Conservation (phyloP, 306 rosid genomes). For the Castanopsis chinensis region DNA sequence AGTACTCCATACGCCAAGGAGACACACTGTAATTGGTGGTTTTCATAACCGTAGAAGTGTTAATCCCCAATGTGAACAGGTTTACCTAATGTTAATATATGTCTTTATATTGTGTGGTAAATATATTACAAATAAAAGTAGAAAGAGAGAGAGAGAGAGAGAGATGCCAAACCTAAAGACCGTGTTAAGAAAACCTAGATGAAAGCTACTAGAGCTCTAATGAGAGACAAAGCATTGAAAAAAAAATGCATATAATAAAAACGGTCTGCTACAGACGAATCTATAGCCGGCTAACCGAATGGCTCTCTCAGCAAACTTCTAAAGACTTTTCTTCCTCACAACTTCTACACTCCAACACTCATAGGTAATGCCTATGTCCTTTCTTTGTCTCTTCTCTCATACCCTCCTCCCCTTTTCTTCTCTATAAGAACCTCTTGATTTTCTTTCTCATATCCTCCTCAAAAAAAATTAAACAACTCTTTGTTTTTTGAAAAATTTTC, state of each 20-base stretch:
- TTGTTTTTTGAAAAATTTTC: background rate
- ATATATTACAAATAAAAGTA: background rate
- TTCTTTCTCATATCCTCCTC: conserved; percentile 14
- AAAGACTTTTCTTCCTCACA: conserved; percentile 53
- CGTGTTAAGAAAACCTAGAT: conserved; percentile 24
- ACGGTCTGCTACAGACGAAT: conserved; percentile 19
- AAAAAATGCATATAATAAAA: conserved; percentile 1
- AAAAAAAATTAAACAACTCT: background rate
- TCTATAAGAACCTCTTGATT: conserved; percentile 27
- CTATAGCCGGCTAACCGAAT: conserved; percentile 65
- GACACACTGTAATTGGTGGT: background rate
- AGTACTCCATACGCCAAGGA: conserved; percentile 2
- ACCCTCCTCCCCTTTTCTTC: conserved; percentile 30
- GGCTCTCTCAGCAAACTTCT: conserved; percentile 39
- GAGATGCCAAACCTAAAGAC: background rate
- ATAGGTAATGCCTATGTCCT: conserved; percentile 52
- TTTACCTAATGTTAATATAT: background rate
- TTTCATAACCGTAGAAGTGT: background rate
- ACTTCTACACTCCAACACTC: conserved; percentile 30
- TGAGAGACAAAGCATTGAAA: conserved; percentile 28
- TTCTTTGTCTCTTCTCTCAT: conserved; percentile 45
- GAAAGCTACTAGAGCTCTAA: conserved; percentile 42
- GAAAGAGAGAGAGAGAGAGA: conserved; percentile 1
- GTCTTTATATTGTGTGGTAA: background rate
- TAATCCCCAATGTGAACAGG: background rate